Conservation (phyloP, 1,284 basidiomycete genomes). For the Erythrobasidium hasegawianum region DNA sequence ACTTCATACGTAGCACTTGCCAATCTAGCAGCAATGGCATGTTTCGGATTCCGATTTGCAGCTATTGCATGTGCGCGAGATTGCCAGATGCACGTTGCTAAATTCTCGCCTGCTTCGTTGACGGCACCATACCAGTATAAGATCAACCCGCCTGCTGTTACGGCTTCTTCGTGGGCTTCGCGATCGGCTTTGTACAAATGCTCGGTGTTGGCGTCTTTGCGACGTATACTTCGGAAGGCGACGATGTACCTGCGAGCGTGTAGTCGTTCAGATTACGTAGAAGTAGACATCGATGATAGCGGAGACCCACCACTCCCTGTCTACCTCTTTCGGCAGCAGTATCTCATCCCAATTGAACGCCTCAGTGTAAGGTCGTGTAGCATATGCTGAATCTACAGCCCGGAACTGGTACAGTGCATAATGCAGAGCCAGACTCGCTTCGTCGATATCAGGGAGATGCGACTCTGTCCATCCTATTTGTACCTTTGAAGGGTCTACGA, state of each 20-base stretch:
- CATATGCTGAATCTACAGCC: slow-evolving; percentile 62
- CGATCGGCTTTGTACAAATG: slow-evolving; percentile 75
- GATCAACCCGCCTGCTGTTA: slow-evolving; percentile 48
- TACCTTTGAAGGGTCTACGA: slow-evolving; percentile 22
- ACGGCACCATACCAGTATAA: slow-evolving; percentile 36
- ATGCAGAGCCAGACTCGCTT: slow-evolving; percentile 75
- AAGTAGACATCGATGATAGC: no score
- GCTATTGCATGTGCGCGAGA: slow-evolving; percentile 72
- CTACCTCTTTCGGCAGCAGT: slow-evolving; percentile 61
- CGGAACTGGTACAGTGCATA: slow-evolving; percentile 73
- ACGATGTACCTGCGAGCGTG: slow-evolving; percentile 78
- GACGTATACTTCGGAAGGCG: slow-evolving; percentile 75
- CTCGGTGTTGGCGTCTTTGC: slow-evolving; percentile 50
- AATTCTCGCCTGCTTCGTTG: slow-evolving; percentile 64
- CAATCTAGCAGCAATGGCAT: slow-evolving; percentile 74
- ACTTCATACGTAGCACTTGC: slow-evolving; percentile 70
- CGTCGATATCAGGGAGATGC: slow-evolving; percentile 74
- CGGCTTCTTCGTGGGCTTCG: slow-evolving; percentile 82
- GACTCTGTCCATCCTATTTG: slow-evolving; percentile 63
- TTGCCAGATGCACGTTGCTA: slow-evolving; percentile 94
- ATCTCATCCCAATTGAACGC: slow-evolving; percentile 86
- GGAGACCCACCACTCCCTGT: slow-evolving; percentile 47
- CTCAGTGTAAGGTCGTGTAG: slow-evolving; percentile 60
- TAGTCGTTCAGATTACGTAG: no score
- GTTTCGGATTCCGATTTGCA: slow-evolving; percentile 72